Base-by-base conservation (phyloP, 305 asterid genomes). In the Plantago coronopus region DNA sequence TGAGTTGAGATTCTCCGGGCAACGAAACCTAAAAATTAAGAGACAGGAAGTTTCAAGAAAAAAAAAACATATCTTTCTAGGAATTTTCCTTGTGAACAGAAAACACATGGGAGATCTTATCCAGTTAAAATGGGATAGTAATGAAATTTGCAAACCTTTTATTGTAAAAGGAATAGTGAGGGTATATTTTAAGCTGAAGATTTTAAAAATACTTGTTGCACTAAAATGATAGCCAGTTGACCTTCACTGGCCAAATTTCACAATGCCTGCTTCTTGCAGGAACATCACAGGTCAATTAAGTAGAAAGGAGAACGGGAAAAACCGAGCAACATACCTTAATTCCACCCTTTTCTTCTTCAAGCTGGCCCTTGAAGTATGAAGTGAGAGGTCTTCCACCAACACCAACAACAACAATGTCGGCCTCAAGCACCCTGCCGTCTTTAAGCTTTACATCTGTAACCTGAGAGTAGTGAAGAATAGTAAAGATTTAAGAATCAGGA, bases 331-430 rank as follows among this genome's bases (percentile, higher is more conserved):
- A 40, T 27, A 93, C 97, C 97, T 87, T 87, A 62, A 93, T 81
- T 76, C 96, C 99, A 40, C 94, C 94, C 74, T 89, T 91, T 67
- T 91, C 98, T 59, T 80, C 95, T 67, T 69, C 95, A 78, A 91
- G 83, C 77, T 91, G 98, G 42, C 94, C 97, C 74, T 84, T 85
- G 68, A 91, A 82, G 65, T 89, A 65, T 7, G 72, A 57, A 16
- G 78, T 86, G 67, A 89, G 79, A 12, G 97, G 96, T 66, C 66
- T 85, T 64, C 83, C 97, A 64, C 98, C 98, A 2, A 91, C 97
- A 73, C 98, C 98, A 57, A 89, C 98, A 68, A 91, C 88, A 58
- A 91, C 98, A 42, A 91, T 81, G 66, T 91, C 97, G 15, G 97
- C 97, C 48, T 86, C 97, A 61, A 88, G 74, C 62, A 84, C 88